Evolutionary conservation across 225 moss, liverwort and hornwort genomes (phyloP).

Genomic region (Polytrichum formosum): DNA sequence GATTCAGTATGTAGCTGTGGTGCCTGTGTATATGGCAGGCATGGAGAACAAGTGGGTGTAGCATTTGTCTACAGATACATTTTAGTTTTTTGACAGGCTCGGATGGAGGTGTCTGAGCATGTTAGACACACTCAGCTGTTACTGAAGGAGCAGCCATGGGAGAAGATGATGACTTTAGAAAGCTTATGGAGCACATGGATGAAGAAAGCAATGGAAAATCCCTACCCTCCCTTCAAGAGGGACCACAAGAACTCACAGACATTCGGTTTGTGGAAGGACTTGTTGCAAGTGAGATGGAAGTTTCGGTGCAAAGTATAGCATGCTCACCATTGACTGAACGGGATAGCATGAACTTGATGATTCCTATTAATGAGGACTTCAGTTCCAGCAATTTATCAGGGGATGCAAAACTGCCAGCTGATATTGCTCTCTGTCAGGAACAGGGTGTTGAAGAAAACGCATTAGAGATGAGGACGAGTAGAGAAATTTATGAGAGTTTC

Average conservation of each 20-base stretch:
- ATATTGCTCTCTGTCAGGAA: neutral
- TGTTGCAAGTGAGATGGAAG: slow-evolving; percentile 6
- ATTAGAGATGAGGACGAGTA: neutral
- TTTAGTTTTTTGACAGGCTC: neutral
- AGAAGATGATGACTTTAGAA: slow-evolving; percentile 9
- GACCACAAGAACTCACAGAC: neutral
- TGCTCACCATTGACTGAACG: neutral
- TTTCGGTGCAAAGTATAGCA: slow-evolving; percentile 9
- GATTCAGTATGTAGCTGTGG: neutral
- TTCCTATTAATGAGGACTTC: neutral
- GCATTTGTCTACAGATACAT: neutral
- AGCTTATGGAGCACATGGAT: neutral
- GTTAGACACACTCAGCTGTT: slow-evolving; percentile 2
- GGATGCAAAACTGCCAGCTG: neutral
- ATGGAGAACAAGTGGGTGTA: neutral
- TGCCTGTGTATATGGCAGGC: neutral
- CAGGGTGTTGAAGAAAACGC: neutral
- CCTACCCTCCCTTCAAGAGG: neutral
- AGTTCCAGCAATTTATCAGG: neutral
- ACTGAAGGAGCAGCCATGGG: slow-evolving; percentile 14
- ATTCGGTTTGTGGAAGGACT: neutral
- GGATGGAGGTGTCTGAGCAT: slow-evolving; percentile 15
- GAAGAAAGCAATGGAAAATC: neutral
- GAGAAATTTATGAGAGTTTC: neutral
- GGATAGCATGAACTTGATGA: neutral